Base-by-base conservation (phyloP, 306 rosid genomes). In the Fragaria vesca region DNA sequence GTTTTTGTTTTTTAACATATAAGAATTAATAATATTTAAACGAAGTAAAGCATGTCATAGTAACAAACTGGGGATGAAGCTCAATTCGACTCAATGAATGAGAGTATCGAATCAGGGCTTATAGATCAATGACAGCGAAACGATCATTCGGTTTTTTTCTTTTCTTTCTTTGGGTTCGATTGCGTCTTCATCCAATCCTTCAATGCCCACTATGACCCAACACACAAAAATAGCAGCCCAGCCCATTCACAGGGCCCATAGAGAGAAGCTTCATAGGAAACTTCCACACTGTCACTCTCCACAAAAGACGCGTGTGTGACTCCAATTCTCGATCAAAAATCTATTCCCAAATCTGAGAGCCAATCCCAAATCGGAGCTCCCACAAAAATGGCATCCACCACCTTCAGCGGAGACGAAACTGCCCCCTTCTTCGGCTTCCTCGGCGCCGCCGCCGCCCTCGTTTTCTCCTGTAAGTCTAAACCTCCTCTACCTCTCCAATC, bases 371-470 rank as follows among this genome's bases (percentile, higher is more conserved):
- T 45, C 81, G 28, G 73, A 40, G 21, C 40, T 0, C 6, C 38
- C 57, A 32, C 12, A 32, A 63, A 63, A 69, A 80, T 82, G 63
- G 83, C 87, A 85, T 72, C 77, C 80, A 42, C 88, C 15, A 85
- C 69, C 10, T 88, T 91, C 93, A 83, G 88, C 79, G 90, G 94
- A 76, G 91, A 90, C 42, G 97, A 88, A 84, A 90, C 94, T 32
- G 89, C 97, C 15, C 91, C 93, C 0, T 85, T 91, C 83, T 90
- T 89, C 78, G 92, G 93, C 51, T 86, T 89, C 85, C 88, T 86
- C 10, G 89, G 93, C 16, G 94, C 91, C 42, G 93, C 92, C 21
- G 94, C 89, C 18, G 92, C 94, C 65, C 85, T 91, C 0, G 85
- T 88, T 21, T 89, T 88, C 86, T 88, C 91, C 18, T 89, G 91